Evolutionary conservation across 345 rosid genomes (phyloP).

Genomic region (Turritis glabra): DNA sequence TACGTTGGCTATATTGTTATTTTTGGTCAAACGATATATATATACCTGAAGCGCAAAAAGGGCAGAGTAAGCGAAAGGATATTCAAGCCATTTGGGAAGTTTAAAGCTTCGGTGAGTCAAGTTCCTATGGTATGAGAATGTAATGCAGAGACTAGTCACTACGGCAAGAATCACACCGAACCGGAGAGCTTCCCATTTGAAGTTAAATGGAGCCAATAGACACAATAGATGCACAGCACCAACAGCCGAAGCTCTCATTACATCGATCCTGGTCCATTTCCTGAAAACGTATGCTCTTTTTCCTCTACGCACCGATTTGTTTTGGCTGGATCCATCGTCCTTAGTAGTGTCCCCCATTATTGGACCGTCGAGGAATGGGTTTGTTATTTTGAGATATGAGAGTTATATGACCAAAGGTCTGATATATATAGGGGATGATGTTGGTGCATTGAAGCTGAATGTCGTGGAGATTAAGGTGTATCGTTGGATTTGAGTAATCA

Average conservation of each 20-base stretch:
- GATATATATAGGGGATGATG: slow-evolving; percentile 17
- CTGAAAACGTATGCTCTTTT: slow-evolving; percentile 27
- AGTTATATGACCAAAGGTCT: not conserved
- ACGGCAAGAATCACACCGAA: slow-evolving; percentile 20
- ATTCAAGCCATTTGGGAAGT: slow-evolving; percentile 45
- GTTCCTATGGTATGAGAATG: slow-evolving; percentile 43
- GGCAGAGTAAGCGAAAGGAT: slow-evolving; percentile 37
- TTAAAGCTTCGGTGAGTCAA: slow-evolving; percentile 39
- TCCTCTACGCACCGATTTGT: not conserved
- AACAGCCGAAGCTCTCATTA: slow-evolving; percentile 32
- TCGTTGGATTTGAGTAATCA: slow-evolving; percentile 31
- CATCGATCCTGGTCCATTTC: slow-evolving; percentile 33
- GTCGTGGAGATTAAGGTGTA: slow-evolving; percentile 28
- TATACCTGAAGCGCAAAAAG: slow-evolving; percentile 41
- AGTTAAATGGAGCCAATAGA: slow-evolving; percentile 33
- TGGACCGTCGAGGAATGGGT: not conserved
- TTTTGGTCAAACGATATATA: not conserved
- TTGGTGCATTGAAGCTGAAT: slow-evolving; percentile 9
- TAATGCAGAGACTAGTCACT: slow-evolving; percentile 33
- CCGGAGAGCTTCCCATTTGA: slow-evolving; percentile 36
- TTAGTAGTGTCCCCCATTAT: slow-evolving; percentile 33
- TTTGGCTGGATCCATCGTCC: slow-evolving; percentile 17
- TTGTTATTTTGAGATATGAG: slow-evolving; percentile 10
- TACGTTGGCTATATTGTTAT: not conserved
- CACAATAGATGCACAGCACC: slow-evolving; percentile 28